Base-by-base conservation (phyloP, 2,329 filamentous ascomycete genomes). In the Leptographium flavum region DNA sequence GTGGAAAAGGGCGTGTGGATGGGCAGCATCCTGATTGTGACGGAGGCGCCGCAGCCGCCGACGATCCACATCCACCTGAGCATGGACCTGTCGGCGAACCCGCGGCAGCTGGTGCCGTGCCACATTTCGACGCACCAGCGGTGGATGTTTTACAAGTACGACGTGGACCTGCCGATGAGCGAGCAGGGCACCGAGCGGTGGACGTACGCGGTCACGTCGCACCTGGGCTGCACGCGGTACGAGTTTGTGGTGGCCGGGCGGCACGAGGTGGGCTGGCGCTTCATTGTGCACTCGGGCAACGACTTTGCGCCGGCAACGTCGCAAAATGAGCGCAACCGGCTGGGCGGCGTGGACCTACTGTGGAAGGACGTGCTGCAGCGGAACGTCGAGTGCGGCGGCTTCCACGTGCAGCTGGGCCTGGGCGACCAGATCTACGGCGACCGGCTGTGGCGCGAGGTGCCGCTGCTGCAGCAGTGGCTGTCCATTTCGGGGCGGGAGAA, bases 311-410 rank as follows among this genome's bases (percentile, higher is more conserved):
- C 93, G 25, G 82, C 83, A 51, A 92, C 94, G 2, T 87, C 81
- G 50, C 81, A 87, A 45, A 87, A 83, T 49, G 92, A 98, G 55
- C 76, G 90, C 37, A 77, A 81, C 28, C 85, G 83, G 55, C 73
- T 96, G 1, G 92, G 92, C 27, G 92, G 92, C 1, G 75, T 93
- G 1, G 86, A 88, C 1, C 85, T 92, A 58, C 94, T 98, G 90
- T 98, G 92, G 92, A 96, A 95, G 57, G 92, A 98, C 56, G 88
- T 98, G 25, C 72, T 98, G 58, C 87, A 95, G 63, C 95, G 95
- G 70, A 94, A 98, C 56, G 79, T 88, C 25, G 92, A 98, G 55
- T 94, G 88, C 54, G 87, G 88, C 45, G 92, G 92, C 1, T 98
- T 96, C 61, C 92, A 98, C 57, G 81, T 86, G 7, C 92, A 98